Conservation (phyloP, 345 rosid genomes). For the Eucalyptus decipiens region DNA sequence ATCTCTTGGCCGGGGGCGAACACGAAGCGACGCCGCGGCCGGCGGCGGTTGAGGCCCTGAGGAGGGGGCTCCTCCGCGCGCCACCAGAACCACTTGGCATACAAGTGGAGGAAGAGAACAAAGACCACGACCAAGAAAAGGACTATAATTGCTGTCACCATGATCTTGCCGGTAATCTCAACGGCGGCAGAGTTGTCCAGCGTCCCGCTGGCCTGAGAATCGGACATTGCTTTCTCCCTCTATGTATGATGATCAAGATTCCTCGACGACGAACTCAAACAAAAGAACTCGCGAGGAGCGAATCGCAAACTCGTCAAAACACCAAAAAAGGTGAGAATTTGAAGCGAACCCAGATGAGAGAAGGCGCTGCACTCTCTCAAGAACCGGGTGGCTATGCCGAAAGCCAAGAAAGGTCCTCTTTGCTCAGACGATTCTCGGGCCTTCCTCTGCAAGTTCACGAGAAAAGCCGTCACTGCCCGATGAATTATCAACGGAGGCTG, state of each 20-base stretch:
- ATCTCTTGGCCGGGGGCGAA: conserved; percentile 54
- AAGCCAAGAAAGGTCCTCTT: not conserved
- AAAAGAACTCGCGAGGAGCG: not conserved
- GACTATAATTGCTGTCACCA: conserved; percentile 48
- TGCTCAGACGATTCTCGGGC: not conserved
- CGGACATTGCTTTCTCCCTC: conserved; percentile 19
- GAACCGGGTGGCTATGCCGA: not conserved
- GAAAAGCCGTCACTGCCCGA: not conserved
- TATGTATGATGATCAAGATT: not conserved
- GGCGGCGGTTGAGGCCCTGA: conserved; percentile 6
- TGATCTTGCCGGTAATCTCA: conserved; percentile 52
- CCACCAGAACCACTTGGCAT: conserved; percentile 93
- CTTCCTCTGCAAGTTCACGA: not conserved
- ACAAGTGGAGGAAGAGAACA: conserved; percentile 67
- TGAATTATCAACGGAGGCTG: not conserved
- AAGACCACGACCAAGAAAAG: conserved; percentile 51
- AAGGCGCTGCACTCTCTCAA: not conserved
- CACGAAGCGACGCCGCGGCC: conserved; percentile 47
- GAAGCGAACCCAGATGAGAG: not conserved
- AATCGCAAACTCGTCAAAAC: not conserved
- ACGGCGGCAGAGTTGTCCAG: conserved; percentile 23
- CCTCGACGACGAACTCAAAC: not conserved
- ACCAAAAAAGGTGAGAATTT: not conserved
- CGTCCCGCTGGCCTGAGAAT: not conserved
- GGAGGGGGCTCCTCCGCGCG: conserved; percentile 33